Evolutionary conservation across 305 asterid genomes (phyloP).

Genomic region (Fraxinus velutina): DNA sequence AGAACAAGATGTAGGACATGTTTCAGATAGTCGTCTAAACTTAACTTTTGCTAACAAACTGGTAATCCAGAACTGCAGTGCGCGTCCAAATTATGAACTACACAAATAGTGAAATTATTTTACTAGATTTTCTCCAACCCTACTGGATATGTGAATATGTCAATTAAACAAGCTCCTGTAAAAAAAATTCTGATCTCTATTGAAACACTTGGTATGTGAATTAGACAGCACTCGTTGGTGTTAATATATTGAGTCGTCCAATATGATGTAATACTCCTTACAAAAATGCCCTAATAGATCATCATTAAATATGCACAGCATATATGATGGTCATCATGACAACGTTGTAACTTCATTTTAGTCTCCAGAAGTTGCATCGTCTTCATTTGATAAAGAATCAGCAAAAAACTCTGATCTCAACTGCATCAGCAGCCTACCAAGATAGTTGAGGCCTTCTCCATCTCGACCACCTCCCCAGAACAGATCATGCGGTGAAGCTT

Average conservation of each 20-base stretch:
- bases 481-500: slow-evolving; percentile 91
- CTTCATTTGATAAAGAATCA: slow-evolving; percentile 30
- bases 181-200: neutral
- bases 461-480: slow-evolving; percentile 99
- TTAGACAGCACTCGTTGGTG: neutral
- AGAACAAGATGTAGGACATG: neutral
- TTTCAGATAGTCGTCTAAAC: neutral
- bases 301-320: neutral
- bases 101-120: neutral
- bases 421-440: slow-evolving; percentile 86
- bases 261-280: neutral
- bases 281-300: neutral
- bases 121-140: neutral
- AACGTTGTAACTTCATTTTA: slow-evolving; percentile 24
- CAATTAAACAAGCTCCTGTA: neutral
- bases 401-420: slow-evolving; percentile 74
- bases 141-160: neutral
- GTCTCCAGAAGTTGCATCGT: slow-evolving; percentile 22
- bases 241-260: neutral
- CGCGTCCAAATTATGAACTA: neutral
- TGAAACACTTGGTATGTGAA: neutral
- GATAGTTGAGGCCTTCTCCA: slow-evolving; percentile 97
- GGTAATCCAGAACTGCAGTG: neutral
- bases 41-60: neutral
- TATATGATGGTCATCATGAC: slow-evolving; percentile 1